Percentiles rank a stretch among this genome's conserved stretches.
These are phyloP conservation scores for Acanthamoeba sp. DNA, from an alignment of 208 protist genomes.

Conservation along the genomic window DNA sequence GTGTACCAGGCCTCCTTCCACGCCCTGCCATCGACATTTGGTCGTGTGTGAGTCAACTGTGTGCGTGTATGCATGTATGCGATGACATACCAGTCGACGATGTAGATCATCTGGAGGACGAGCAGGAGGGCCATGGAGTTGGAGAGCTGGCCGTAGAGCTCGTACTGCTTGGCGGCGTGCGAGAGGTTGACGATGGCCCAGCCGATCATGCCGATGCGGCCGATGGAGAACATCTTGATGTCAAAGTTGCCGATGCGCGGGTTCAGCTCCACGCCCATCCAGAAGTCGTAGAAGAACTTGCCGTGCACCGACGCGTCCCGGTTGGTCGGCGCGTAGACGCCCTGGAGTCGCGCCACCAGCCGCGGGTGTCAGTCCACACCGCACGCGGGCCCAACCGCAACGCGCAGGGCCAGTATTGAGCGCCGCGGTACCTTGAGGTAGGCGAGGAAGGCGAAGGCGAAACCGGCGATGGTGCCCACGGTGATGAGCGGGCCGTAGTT, in stretches of 20 bases:
- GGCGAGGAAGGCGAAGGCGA: constrained; percentile 74
- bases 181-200: constrained; percentile 96
- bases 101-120: constrained; percentile 94
- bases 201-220: constrained; percentile 96
- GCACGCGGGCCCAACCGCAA: background rate
- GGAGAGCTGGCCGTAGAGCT: constrained; percentile 90
- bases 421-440: constrained; percentile 77
- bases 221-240: constrained; percentile 97
- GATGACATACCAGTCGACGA: constrained; percentile 93
- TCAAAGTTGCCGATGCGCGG: constrained; percentile 94
- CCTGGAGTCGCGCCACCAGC: background rate
- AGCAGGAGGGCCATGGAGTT: constrained; percentile 93
- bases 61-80: background rate
- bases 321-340: constrained; percentile 52
- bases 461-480: constrained; percentile 76
- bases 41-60: background rate
- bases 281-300: constrained; percentile 96
- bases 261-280: constrained; percentile 96
- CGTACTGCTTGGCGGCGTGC: constrained; percentile 91
- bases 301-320: constrained; percentile 81
- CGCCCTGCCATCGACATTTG: background rate
- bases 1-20: constrained; percentile 92
- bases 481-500: constrained; percentile 76
- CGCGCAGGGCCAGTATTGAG: background rate
- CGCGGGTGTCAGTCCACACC: background rate